Conservation (phyloP, 1,284 basidiomycete species). For the Apiotrichum veenhuisii region DNA sequence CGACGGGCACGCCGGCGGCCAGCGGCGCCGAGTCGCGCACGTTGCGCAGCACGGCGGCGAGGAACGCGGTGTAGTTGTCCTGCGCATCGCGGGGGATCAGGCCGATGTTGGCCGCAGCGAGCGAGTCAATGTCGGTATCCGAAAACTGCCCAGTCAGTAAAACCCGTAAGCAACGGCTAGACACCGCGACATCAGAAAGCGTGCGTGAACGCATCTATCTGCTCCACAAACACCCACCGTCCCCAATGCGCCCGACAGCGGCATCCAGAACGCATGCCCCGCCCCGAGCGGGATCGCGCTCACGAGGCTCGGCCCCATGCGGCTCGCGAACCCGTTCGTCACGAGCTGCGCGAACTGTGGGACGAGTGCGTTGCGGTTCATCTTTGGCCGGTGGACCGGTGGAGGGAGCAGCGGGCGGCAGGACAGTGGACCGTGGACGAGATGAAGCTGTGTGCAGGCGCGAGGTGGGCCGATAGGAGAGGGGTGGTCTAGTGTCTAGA, state of each 20-base stretch:
- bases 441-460: too few species aligned
- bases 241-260: constrained; percentile 22
- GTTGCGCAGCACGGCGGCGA: constrained; percentile 27
- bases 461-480: too few species aligned
- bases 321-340: constrained; percentile 16
- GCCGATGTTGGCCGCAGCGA: neutral
- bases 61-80: constrained; percentile 23
- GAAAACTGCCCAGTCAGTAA: too few species aligned
- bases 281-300: constrained; percentile 25
- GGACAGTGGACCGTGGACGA: too few species aligned
- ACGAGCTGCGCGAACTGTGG: constrained; percentile 21
- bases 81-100: constrained; percentile 6
- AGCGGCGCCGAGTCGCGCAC: constrained; percentile 13
- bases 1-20: neutral
- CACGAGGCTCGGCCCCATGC: constrained; percentile 22
- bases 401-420: too few species aligned
- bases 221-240: constrained; percentile 12
- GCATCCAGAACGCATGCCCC: constrained; percentile 28
- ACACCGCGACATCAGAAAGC: too few species aligned
- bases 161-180: too few species aligned
- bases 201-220: too few species aligned
- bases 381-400: too few species aligned
- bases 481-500: too few species aligned
- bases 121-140: neutral
- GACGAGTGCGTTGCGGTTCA: constrained; percentile 14